These are phyloP conservation scores for Lipomyces mesembrius DNA, from an alignment of 805 yeast species.

Conservation along the genomic window DNA sequence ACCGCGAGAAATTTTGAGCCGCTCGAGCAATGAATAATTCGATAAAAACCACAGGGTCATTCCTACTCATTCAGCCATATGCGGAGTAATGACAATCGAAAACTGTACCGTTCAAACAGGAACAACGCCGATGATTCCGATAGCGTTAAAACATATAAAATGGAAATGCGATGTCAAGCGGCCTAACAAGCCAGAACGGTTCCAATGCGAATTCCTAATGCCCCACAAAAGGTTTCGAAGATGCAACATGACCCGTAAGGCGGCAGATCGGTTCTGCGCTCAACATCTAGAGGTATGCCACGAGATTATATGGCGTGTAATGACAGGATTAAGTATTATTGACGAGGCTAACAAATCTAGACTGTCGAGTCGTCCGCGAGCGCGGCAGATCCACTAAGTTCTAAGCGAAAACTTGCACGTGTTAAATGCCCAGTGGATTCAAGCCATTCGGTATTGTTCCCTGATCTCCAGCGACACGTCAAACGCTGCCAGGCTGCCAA, in stretches of 20 bases:
- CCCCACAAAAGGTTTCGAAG: constrained; percentile 54
- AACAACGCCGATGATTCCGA: neutral
- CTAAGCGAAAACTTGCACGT: constrained; percentile 4
- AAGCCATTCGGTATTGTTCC: constrained; percentile 20
- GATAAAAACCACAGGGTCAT: too few relatives aligned
- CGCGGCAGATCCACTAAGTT: neutral
- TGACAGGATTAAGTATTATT: too few relatives aligned
- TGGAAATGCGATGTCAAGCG: neutral
- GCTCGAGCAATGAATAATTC: neutral
- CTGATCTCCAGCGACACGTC: constrained; percentile 32
- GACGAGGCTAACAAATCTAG: neutral
- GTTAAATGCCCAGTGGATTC: constrained; percentile 32
- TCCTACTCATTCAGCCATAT: too few relatives aligned
- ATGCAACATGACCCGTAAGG: constrained; percentile 66
- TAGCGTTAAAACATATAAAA: too few relatives aligned
- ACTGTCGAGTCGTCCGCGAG: neutral
- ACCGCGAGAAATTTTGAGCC: neutral
- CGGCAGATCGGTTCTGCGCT: constrained; percentile 59
- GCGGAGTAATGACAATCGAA: neutral
- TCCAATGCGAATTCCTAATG: constrained; percentile 53
- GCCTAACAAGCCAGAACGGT: constrained; percentile 9
- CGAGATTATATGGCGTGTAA: neutral
- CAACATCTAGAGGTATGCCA: constrained; percentile 55
- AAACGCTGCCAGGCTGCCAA: constrained; percentile 27
- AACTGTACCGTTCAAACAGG: neutral